phyloP scores from a whole-genome alignment of 2,329 filamentous ascomycete genomes.

The Cladobotryum mycophilum region DNA sequence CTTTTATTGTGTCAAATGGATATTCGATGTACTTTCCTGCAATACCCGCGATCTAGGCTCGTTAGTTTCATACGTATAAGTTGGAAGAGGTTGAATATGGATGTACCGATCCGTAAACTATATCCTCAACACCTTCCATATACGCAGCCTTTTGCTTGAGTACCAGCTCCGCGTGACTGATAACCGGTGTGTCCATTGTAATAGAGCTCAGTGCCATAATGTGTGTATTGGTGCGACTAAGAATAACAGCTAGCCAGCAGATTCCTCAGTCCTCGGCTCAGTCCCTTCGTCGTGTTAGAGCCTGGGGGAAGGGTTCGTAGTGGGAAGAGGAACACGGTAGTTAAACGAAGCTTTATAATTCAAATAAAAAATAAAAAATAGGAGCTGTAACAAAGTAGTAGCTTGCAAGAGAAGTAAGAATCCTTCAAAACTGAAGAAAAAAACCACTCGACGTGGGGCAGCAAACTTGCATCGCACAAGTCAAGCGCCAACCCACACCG shows the following conservation, averaged over 20 bases:
- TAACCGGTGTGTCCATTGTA: constrained; percentile 8
- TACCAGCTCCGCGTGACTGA: constrained; percentile 20
- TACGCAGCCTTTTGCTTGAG: constrained; percentile 35
- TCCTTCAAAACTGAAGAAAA: constrained; percentile 1
- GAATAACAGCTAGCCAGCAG: too few species aligned
- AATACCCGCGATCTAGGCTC: constrained; percentile 65
- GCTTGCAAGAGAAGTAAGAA: background rate
- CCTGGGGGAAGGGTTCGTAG: constrained; percentile 10
- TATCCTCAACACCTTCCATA: constrained; percentile 73
- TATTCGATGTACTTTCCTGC: constrained; percentile 97
- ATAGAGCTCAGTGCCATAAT: constrained; percentile 14
- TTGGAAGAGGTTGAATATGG: too few species aligned
- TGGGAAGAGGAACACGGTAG: constrained; percentile 8
- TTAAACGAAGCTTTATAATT: too few species aligned
- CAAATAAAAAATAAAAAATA: too few species aligned
- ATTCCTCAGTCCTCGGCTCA: constrained; percentile 9
- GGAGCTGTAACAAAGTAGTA: too few species aligned
- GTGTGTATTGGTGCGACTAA: background rate
- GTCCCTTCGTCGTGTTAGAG: constrained; percentile 9
- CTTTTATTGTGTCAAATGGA: constrained; percentile 97
- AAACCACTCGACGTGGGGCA: constrained; percentile 1
- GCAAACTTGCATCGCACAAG: background rate
- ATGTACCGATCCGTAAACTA: constrained; percentile 78
- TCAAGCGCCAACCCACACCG: constrained; percentile 4
- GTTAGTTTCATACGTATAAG: background rate